Evolutionary conservation across 495 filamentous ascomycete genomes (phyloP).

Genomic region (Penicillium dipodomyicola): DNA sequence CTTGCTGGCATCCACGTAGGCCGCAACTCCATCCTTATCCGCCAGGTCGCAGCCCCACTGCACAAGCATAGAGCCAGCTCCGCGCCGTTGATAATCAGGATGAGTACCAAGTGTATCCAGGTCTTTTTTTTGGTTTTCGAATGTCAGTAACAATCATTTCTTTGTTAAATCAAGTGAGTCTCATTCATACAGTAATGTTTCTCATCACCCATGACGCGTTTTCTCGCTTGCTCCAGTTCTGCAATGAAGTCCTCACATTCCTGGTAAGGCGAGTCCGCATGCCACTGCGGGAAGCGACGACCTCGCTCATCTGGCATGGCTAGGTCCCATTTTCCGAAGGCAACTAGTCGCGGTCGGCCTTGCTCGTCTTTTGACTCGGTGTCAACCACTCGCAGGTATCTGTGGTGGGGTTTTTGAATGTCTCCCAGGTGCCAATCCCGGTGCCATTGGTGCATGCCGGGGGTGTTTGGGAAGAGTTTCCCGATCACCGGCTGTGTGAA

Average conservation of each 20-base stretch:
- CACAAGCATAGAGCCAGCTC: conserved; percentile 50
- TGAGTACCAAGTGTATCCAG: conserved; percentile 51
- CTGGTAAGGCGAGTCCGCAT: conserved; percentile 15
- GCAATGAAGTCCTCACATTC: conserved; percentile 21
- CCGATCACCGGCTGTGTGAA: conserved; percentile 23
- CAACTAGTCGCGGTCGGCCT: conserved; percentile 20
- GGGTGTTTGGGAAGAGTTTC: conserved; percentile 27
- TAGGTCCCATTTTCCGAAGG: conserved; percentile 31
- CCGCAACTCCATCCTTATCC: conserved; percentile 29
- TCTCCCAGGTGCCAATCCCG: not conserved
- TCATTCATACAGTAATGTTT: conserved; percentile 26
- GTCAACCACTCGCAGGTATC: conserved; percentile 30
- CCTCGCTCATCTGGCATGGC: conserved; percentile 24
- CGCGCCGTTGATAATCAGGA: conserved; percentile 45
- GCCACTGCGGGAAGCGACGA: conserved; percentile 26
- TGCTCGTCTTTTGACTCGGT: conserved; percentile 11
- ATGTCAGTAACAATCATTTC: not conserved
- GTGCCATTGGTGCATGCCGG: conserved; percentile 24
- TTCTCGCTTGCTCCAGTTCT: conserved; percentile 15
- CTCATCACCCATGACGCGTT: conserved; percentile 23
- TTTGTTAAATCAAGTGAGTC: not conserved
- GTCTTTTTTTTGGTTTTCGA: conserved; percentile 15
- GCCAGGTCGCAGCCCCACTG: conserved; percentile 49
- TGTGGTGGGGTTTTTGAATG: conserved; percentile 21
- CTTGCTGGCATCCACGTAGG: conserved; percentile 35